Percentiles rank a stretch among this genome's conserved stretches.
Conservation (phyloP, 2,329 filamentous ascomycete genomes). For the Arthrobotrys musiformis region DNA sequence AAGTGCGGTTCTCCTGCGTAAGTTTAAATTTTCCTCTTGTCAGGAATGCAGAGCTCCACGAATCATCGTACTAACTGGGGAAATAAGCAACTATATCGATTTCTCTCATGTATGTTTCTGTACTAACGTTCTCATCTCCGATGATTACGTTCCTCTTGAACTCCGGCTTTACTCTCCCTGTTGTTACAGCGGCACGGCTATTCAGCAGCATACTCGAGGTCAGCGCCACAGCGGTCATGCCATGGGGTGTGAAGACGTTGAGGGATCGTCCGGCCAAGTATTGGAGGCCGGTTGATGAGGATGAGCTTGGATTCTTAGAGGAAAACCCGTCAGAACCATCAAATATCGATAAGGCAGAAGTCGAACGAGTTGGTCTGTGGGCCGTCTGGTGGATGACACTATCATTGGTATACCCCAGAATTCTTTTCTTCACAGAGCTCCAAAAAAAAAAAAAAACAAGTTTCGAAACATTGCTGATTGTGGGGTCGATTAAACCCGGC, state of each 20-base stretch:
- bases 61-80: neutral
- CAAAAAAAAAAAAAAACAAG: neutral
- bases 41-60: neutral
- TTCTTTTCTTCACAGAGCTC: neutral
- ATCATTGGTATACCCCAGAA: conserved; percentile 61
- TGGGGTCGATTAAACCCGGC: neutral
- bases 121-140: conserved; percentile 68
- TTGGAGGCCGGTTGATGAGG: conserved; percentile 26
- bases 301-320: conserved; percentile 56
- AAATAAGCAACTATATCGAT: conserved; percentile 65
- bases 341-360: conserved; percentile 61
- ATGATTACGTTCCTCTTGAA: conserved; percentile 70
- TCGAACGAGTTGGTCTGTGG: conserved; percentile 63
- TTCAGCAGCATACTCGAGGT: conserved; percentile 67
- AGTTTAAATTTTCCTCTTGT: neutral
- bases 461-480: neutral
- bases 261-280: conserved; percentile 44
- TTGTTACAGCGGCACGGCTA: conserved; percentile 62
- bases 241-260: conserved; percentile 64
- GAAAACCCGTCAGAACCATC: conserved; percentile 58
- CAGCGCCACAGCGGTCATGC: conserved; percentile 68
- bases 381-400: conserved; percentile 64
- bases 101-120: conserved; percentile 68
- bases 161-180: conserved; percentile 65
- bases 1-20: conserved; percentile 62